A percentile compares a stretch with the other conserved stretches of the same genome.
Evolutionary conservation across 148 eudicot genomes (phyloP).

Genomic region (Camellia japonica): DNA sequence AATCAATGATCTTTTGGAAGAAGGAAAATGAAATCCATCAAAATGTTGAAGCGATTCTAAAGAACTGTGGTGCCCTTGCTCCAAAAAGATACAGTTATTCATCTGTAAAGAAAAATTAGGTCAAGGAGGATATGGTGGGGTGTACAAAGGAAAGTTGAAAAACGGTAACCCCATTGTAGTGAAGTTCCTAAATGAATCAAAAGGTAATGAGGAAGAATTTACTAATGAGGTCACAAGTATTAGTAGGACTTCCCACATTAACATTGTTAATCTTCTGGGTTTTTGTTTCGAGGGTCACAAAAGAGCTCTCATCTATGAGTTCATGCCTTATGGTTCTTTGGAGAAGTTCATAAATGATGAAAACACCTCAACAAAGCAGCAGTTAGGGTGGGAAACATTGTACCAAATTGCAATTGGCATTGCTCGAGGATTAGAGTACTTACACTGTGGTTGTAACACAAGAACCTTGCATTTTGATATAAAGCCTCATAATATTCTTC

Average conservation of each 20-base stretch:
- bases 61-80: not conserved
- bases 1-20: not conserved
- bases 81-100: not conserved
- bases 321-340: conserved; percentile 23
- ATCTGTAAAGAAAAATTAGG: not conserved
- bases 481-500: not conserved
- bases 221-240: conserved; percentile 27
- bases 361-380: not conserved
- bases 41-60: not conserved
- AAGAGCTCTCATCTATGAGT: not conserved
- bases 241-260: conserved; percentile 23
- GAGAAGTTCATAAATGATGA: conserved; percentile 15
- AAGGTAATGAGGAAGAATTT: conserved; percentile 23
- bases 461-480: not conserved
- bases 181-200: conserved; percentile 17
- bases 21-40: not conserved
- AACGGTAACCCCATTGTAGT: conserved; percentile 16
- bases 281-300: conserved; percentile 1
- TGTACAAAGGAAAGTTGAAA: conserved; percentile 20
- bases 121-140: not conserved
- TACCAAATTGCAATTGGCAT: not conserved
- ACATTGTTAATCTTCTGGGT: conserved; percentile 15
- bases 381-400: conserved; percentile 13
- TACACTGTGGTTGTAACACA: not conserved
- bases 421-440: conserved; percentile 6